These are phyloP conservation scores for Heliamphora ciliata DNA, from an alignment of 179 eudicot species.

Conservation along the genomic window DNA sequence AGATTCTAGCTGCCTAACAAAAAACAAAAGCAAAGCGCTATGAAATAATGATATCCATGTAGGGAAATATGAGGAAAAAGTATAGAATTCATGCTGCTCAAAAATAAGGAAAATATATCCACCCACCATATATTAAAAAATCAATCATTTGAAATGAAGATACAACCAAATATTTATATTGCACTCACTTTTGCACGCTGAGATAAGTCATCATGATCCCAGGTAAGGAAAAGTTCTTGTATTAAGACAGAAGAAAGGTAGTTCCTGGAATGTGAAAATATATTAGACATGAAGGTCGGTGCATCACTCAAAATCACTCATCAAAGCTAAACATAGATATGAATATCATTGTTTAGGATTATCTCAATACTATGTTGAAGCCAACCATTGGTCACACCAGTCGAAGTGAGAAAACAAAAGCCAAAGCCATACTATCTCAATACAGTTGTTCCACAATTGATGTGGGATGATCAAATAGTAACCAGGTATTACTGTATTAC, in stretches of 20 bases:
- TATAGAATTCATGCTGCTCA: background rate
- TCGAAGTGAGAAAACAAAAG: background rate
- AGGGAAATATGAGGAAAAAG: background rate
- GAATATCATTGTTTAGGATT: background rate
- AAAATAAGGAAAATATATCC: background rate
- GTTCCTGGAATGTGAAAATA: slow-evolving; percentile 48
- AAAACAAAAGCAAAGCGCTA: slow-evolving; percentile 17
- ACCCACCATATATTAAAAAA: slow-evolving; percentile 2
- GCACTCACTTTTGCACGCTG: slow-evolving; percentile 78
- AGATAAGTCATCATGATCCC: slow-evolving; percentile 92
- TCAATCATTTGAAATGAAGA: slow-evolving; percentile 2
- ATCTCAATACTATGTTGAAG: background rate
- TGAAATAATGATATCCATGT: slow-evolving; percentile 1
- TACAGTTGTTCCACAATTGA: background rate
- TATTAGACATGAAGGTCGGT: background rate
- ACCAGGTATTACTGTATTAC: background rate
- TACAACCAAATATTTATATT: background rate
- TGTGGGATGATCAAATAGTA: background rate
- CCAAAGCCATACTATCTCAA: background rate
- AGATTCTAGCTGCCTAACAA: slow-evolving; percentile 78
- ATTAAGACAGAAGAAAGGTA: slow-evolving; percentile 93
- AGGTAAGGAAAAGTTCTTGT: slow-evolving; percentile 93
- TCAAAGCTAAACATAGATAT: background rate
- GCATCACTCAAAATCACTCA: background rate
- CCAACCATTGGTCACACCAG: background rate